Percentiles rank a stretch among this genome's conserved stretches.
These are phyloP conservation scores for Ustilago tritici DNA, from an alignment of 1,284 basidiomycete species.

Conservation along the genomic window DNA sequence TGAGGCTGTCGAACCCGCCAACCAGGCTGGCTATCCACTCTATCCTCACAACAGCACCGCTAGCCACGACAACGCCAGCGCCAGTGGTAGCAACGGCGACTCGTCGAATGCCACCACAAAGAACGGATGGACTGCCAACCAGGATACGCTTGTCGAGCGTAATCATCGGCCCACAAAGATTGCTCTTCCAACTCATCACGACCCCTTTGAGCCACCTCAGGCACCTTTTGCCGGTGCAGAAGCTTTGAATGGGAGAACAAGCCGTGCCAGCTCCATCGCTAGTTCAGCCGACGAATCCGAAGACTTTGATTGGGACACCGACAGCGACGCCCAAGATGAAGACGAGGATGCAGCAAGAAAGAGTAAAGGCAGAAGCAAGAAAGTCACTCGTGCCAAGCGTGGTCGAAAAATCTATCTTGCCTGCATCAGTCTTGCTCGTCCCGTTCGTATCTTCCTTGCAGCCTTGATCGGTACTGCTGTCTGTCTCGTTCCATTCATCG, in stretches of 20 bases:
- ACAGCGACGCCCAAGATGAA: conserved; percentile 48
- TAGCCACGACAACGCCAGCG: conserved; percentile 23
- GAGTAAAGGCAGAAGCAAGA: conserved; percentile 26
- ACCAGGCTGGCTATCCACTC: conserved; percentile 30
- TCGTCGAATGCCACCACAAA: conserved; percentile 38
- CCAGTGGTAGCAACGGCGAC: conserved; percentile 40
- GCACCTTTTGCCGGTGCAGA: conserved; percentile 44
- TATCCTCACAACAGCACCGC: neutral
- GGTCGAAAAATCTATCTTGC: conserved; percentile 59
- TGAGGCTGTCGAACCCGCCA: conserved; percentile 47
- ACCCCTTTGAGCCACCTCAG: conserved; percentile 35
- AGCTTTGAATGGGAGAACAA: conserved; percentile 20
- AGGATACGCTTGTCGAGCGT: conserved; percentile 47
- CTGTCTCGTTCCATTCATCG: conserved; percentile 63
- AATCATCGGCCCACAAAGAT: conserved; percentile 30
- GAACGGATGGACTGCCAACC: conserved; percentile 32
- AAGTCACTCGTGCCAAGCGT: conserved; percentile 51
- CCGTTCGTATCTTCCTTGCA: conserved; percentile 59
- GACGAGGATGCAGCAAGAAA: conserved; percentile 21
- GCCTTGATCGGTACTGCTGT: conserved; percentile 62
- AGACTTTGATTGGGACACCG: conserved; percentile 67
- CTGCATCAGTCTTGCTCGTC: conserved; percentile 60
- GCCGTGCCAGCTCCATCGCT: conserved; percentile 45
- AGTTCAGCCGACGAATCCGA: conserved; percentile 62
- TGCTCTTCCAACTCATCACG: conserved; percentile 26